Base-by-base conservation (phyloP, 352 stramenopile genomes). In the Globisporangium apiculatum region DNA sequence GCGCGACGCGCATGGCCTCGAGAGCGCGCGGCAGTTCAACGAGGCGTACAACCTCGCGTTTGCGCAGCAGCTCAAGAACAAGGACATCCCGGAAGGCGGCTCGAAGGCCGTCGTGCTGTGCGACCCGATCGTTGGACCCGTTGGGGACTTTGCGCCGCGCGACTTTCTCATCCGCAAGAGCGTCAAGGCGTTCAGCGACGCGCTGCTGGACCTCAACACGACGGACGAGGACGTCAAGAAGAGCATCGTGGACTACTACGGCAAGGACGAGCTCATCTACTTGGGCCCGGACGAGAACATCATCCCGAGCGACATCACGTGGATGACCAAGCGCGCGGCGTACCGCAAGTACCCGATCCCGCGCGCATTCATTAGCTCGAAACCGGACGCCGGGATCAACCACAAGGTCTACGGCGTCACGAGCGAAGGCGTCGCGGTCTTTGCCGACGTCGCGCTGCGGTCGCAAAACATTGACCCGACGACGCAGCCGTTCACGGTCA, bases 171-270 rank as follows among this genome's bases (percentile, higher is more conserved):
- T 98, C 64, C 86, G 95, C 60, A 99, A 99, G 84, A 94, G 83
- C 50, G 95, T 99, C 53, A 98, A 99, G 77, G 96, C 94, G 14
- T 99, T 99, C 71, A 97, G 90, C 38, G 84, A 92, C 50, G 80
- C 80, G 7, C 61, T 94, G 14, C 60, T 94, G 45, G 83, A 92
- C 64, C 49, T 92, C 47, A 91, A 91, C 74, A 88, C 82, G 3
- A 85, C 69, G 41, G 75, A 90, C 55, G 72, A 85, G 24, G 73
- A 75, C 7, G 78, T 88, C 12, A 91, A 89, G 69, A 53, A 61
- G 31, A 89, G 86, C 65, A 79, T 84, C 42, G 72, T 86, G 46
- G 79, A 87, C 67, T 89, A 88, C 67, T 90, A 93, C 64, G 79
- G 78, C 61, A 72, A 91, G 58, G 77, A 91, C 62, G 85, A 94